Evolutionary conservation across 2,329 filamentous ascomycete genomes (phyloP).

Genomic region (Phialemonium atrogriseum): DNA sequence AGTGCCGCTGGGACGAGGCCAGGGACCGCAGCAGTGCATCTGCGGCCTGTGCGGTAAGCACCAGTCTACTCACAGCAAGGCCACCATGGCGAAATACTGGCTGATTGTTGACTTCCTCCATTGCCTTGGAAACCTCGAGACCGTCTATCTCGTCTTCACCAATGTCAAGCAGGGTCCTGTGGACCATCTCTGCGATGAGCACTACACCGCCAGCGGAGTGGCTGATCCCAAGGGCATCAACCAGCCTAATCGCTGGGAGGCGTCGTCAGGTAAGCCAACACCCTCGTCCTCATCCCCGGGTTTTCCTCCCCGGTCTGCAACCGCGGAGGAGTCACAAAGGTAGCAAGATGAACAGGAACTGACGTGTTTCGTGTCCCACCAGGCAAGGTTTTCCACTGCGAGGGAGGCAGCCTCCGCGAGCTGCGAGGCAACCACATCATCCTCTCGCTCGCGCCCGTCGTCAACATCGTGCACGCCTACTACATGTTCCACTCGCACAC

Average conservation of each 20-base stretch:
- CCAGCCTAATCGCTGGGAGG: not conserved
- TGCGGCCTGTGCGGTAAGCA: not conserved
- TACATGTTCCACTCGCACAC: not conserved
- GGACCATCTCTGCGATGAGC: not conserved
- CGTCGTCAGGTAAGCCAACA: too few species aligned
- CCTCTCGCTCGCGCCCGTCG: not conserved
- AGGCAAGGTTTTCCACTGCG: constrained; percentile 1
- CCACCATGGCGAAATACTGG: not conserved
- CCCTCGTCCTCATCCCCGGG: too few species aligned
- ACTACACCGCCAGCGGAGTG: not conserved
- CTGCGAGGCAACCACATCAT: constrained; percentile 1
- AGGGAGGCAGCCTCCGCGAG: constrained; percentile 1
- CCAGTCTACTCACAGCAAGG: not conserved
- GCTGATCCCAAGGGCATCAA: not conserved
- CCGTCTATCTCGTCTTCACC: constrained; percentile 1
- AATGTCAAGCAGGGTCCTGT: not conserved
- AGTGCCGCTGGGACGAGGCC: too few species aligned
- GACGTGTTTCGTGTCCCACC: too few species aligned
- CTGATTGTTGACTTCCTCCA: constrained; percentile 1
- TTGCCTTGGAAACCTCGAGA: constrained; percentile 3
- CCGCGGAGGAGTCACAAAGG: too few species aligned
- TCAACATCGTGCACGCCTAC: not conserved
- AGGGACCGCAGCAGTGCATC: too few species aligned
- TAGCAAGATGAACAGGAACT: too few species aligned
- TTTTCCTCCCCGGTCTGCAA: too few species aligned